Conservation (phyloP, 2,329 filamentous ascomycete species). For the Chrysoporthe puriensis region DNA sequence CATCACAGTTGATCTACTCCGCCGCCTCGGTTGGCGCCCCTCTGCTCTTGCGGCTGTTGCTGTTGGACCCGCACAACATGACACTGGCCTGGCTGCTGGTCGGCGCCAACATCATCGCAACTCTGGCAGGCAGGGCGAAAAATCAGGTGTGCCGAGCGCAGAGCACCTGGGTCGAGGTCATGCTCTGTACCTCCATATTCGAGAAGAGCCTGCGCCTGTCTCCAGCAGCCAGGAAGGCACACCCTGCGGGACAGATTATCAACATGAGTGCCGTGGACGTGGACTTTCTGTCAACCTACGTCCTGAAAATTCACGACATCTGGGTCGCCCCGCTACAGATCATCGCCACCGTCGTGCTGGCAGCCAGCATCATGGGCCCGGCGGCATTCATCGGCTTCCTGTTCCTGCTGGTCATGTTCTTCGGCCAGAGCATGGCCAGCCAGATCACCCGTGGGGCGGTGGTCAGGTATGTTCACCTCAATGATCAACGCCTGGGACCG, state of each 20-base stretch:
- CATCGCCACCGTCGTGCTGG: constrained; percentile 1
- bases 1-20: constrained; percentile 1
- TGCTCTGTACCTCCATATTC: constrained; percentile 15
- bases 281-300: constrained; percentile 12
- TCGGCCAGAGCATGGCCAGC: constrained; percentile 15
- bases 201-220: constrained; percentile 17
- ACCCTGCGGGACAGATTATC: constrained; percentile 13
- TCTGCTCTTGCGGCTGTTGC: constrained; percentile 9
- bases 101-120: constrained; percentile 9
- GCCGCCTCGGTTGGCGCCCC: constrained; percentile 11
- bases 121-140: constrained; percentile 17
- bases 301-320: constrained; percentile 17
- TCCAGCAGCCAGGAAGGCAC: constrained; percentile 4
- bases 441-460: constrained; percentile 6
- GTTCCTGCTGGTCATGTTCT: constrained; percentile 5
- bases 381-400: constrained; percentile 14
- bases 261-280: constrained; percentile 22
- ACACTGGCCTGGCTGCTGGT: constrained; percentile 10
- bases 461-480: constrained; percentile 13
- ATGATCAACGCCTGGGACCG: constrained; percentile 10
- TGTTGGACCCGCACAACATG: constrained; percentile 7
- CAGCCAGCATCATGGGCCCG: constrained; percentile 10
- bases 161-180: constrained; percentile 8
- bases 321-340: constrained; percentile 16
- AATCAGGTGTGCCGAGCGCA: constrained; percentile 12